Evolutionary conservation across 768 basidiomycete species (phyloP), one percentile per base, ranked within the genome.

Genomic region (Macrolepiota albuminosa): DNA sequence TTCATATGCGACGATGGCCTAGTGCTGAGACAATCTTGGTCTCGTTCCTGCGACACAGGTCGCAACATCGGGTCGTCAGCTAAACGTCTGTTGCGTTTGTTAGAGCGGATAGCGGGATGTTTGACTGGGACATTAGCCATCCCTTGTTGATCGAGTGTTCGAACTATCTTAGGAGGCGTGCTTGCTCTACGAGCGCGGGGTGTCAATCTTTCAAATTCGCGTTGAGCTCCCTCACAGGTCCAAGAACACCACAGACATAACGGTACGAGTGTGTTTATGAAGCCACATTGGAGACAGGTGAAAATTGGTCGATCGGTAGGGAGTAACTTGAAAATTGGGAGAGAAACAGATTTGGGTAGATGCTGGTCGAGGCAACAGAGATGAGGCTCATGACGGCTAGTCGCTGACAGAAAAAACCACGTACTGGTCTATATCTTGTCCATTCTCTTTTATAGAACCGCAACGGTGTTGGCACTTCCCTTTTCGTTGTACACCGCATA

Each of bases 231-330:
- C 18, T 71, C 66, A 29, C 78, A 81, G 5, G 77, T 73, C 79
- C 80, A 82, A 62, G 73, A 68, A 66, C 81, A 81, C 78, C 80
- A 82, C 18, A 81, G 67, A 70, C 80, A 82, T 60, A 82, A 71
- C 29, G 81, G 78, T 57, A 82, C 72, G 64, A 77, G 74, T 47
- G 78, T 73, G 54, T 81, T 81, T 39, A 73, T 69, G 56, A 80
- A 81, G 11, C 80, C 80, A 57, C 81, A 82, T 50, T 66, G 73
- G 36, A 61, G 70, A 70, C 81, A 82, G n/a, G 73, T 73, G 62
- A 82, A 82, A 53, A 76, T 66, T 0, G 79, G 79, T 54, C 78
- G 73, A 61, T 72, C 68, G 40, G 66, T 58, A 34, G 72, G 77
- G n/a, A 71, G 66, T 18, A 81, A 69, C 59, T 75, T 75, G 11